Base-by-base conservation (phyloP, 305 asterid genomes). In the Fraxinus greggii region DNA sequence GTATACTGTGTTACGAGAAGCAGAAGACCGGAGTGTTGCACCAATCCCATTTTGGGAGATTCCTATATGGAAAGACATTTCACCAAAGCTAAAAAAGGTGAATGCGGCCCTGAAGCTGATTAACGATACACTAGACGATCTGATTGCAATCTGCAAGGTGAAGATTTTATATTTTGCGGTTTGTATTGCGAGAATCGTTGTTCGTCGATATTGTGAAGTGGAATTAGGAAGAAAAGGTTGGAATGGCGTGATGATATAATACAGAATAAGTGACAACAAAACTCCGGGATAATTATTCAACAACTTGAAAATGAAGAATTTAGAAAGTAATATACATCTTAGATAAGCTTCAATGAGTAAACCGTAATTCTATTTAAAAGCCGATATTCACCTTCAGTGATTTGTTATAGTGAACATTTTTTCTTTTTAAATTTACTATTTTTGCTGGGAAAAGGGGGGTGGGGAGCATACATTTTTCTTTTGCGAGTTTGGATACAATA, bases 41-140 rank as follows among this genome's bases (percentile, higher is more conserved):
- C 99, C 98, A 4, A 94, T 96, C 89, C 99, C 99, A 67, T 86
- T 91, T 85, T 96, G 99, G 98, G 98, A 96, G 88, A 90, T 96
- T 86, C 99, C 99, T 59, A 87, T 96, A 80, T 96, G 99, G 99
- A 96, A 96, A 90, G 98, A 96, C 85, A 86, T 96, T 81, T 96
- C 99, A 40, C 99, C 98, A 1, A 94, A 90, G 89, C 92, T 91
- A 80, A 96, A 85, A 88, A 94, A 90, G 87, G 98, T 96, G 83
- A 92, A 93, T 70, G 83, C 90, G 78, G 92, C 99, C 81, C 94
- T 96, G 82, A 90, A 93, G 90, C 92, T 96, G 83, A 87, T 96
- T 54, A 96, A 94, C 83, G 92, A 87, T 74, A 93, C 97, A 17
- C 89, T 96, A 85, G 93, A 94, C 80, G 89, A 84, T 86, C 89